Conservation (phyloP, 345 rosid species). For the Euphorbia peplus region DNA sequence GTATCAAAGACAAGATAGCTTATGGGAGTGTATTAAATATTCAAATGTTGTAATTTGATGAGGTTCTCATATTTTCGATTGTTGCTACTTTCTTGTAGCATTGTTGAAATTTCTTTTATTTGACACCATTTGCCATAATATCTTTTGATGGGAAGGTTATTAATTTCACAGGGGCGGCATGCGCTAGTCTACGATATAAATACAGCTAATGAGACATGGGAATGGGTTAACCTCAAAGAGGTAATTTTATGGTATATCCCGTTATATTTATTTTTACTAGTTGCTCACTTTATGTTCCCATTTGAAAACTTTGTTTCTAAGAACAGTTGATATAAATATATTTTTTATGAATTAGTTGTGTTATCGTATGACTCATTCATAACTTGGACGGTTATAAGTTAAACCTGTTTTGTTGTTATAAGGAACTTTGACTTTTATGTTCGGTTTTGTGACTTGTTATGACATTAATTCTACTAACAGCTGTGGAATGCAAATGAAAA, state of each 20-base stretch:
- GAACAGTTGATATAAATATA: neutral
- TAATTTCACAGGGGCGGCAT: conserved; percentile 73
- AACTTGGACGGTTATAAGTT: neutral
- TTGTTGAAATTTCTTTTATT: neutral
- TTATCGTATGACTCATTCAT: neutral
- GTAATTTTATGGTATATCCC: conserved; percentile 33
- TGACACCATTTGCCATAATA: neutral
- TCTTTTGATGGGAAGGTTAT: conserved; percentile 4
- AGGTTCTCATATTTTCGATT: neutral
- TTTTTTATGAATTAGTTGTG: neutral
- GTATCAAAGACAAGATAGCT: too few species aligned
- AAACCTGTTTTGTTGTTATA: neutral
- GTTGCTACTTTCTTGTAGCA: neutral
- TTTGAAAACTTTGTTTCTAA: conserved; percentile 1
- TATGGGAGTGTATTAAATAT: neutral
- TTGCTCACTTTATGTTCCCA: neutral
- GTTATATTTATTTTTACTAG: neutral
- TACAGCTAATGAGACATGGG: conserved; percentile 74
- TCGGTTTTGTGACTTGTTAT: neutral
- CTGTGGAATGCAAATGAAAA: neutral
- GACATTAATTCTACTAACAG: neutral
- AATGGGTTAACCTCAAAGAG: conserved; percentile 95
- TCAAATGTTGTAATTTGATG: neutral
- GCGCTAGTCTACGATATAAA: conserved; percentile 81
- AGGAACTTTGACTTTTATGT: neutral